Evolutionary conservation across 805 yeast genomes (phyloP).

Genomic region (Suhomyces prunicola): DNA sequence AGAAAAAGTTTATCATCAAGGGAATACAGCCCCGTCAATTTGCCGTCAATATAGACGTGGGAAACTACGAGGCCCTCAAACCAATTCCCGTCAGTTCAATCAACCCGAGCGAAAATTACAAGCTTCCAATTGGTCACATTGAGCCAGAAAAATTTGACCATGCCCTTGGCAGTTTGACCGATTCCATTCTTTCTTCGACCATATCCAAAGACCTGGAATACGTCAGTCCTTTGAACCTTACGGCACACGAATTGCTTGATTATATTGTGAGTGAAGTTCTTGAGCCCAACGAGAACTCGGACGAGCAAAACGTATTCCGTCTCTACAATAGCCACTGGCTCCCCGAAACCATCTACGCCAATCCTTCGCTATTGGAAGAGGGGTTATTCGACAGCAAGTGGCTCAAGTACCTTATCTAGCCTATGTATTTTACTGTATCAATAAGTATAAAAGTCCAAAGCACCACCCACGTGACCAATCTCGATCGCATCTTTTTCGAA

Average conservation of each 20-base stretch:
- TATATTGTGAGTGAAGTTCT: slow-evolving; percentile 25
- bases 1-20: slow-evolving; percentile 82
- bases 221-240: slow-evolving; percentile 23
- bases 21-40: slow-evolving; percentile 85
- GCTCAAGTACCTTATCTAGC: slow-evolving; percentile 36
- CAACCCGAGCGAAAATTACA: slow-evolving; percentile 14
- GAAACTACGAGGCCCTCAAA: slow-evolving; percentile 42
- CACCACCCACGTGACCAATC: neutral
- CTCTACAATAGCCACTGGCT: slow-evolving; percentile 40
- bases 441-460: neutral
- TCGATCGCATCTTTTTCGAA: neutral
- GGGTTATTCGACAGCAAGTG: slow-evolving; percentile 33
- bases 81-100: slow-evolving; percentile 11
- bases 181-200: slow-evolving; percentile 20
- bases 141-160: slow-evolving; percentile 30
- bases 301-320: slow-evolving; percentile 28
- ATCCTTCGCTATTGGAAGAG: slow-evolving; percentile 37
- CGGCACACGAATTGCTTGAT: slow-evolving; percentile 35
- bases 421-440: neutral
- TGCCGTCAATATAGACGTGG: slow-evolving; percentile 47
- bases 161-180: slow-evolving; percentile 21
- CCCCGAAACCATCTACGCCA: slow-evolving; percentile 37
- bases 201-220: slow-evolving; percentile 14
- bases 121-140: slow-evolving; percentile 35
- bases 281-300: slow-evolving; percentile 21